Percentiles rank a stretch among this genome's conserved stretches.
These are phyloP conservation scores for Trematosphaeria pertusa DNA, from an alignment of 2,329 filamentous ascomycete genomes.

Conservation along the genomic window DNA sequence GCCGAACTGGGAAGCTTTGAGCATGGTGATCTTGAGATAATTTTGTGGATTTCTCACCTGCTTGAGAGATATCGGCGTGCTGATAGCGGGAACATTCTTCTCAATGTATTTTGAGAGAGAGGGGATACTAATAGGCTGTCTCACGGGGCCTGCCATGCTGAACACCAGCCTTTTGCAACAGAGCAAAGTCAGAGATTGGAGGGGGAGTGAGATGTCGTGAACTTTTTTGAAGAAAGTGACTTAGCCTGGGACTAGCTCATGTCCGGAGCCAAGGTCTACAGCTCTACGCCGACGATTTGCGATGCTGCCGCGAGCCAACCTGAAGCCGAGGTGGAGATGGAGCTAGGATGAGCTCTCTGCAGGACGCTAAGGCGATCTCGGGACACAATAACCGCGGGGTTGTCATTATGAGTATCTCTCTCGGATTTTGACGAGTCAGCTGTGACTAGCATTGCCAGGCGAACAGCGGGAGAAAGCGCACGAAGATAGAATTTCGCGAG, in stretches of 20 bases:
- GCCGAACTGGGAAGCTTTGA: slow-evolving; percentile 69
- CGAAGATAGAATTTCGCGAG: too few relatives aligned
- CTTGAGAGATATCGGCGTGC: slow-evolving; percentile 81
- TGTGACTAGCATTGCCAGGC: too few relatives aligned
- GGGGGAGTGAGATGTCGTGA: background rate
- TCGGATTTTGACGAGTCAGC: too few relatives aligned
- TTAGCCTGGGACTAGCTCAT: too few relatives aligned
- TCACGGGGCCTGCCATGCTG: slow-evolving; percentile 80
- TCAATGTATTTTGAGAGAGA: slow-evolving; percentile 80
- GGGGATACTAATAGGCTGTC: slow-evolving; percentile 83
- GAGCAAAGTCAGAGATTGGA: background rate
- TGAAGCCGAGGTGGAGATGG: slow-evolving; percentile 19
- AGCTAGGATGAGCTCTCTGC: slow-evolving; percentile 14
- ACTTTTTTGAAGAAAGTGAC: background rate
- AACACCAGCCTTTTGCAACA: background rate
- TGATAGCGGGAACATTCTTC: slow-evolving; percentile 78
- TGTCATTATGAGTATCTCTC: slow-evolving; percentile 10
- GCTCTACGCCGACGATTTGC: too few relatives aligned
- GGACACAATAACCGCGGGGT: slow-evolving; percentile 23
- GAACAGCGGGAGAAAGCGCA: too few relatives aligned
- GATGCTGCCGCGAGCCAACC: slow-evolving; percentile 10
- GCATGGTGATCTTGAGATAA: background rate
- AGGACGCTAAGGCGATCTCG: slow-evolving; percentile 15
- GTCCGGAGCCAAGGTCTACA: too few relatives aligned
- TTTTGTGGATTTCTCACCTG: slow-evolving; percentile 63